A percentile compares a stretch with the other conserved stretches of the same genome.
Conservation (phyloP, 192 early-diverging fungal genomes). For the Rhizophagus clarus region DNA sequence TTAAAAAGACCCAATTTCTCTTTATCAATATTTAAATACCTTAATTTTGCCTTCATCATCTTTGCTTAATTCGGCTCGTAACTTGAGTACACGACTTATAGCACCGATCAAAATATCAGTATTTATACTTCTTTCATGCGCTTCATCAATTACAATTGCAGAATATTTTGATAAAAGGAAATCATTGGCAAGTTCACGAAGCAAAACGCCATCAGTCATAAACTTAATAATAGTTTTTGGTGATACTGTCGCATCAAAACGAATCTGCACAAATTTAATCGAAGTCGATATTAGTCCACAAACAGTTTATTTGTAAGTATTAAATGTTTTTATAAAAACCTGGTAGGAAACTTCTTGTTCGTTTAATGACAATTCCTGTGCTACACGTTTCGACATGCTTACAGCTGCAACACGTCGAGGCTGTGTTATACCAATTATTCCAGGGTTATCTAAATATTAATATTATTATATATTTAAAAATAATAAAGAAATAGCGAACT, state of each 20-base stretch:
- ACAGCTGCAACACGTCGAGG: slow-evolving; percentile 97
- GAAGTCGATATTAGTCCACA: slow-evolving; percentile 14
- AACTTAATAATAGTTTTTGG: slow-evolving; percentile 90
- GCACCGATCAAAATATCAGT: slow-evolving; percentile 99
- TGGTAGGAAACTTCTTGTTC: slow-evolving; percentile 77
- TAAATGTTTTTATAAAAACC: slow-evolving; percentile 23
- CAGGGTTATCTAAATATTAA: slow-evolving; percentile 68
- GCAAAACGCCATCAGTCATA: slow-evolving; percentile 99
- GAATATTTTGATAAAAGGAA: slow-evolving; percentile 92
- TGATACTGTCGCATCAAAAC: slow-evolving; percentile 86
- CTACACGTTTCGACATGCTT: slow-evolving; percentile 94
- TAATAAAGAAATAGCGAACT: background rate
- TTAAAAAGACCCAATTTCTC: background rate
- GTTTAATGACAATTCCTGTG: slow-evolving; percentile 80
- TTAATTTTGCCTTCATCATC: slow-evolving; percentile 53
- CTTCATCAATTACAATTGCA: slow-evolving; percentile 97
- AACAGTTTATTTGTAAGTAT: background rate
- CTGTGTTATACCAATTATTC: slow-evolving; percentile 97
- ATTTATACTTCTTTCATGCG: slow-evolving; percentile 96
- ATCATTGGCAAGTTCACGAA: slow-evolving; percentile 89
- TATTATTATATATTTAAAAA: too few relatives aligned
- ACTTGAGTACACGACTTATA: slow-evolving; percentile 82
- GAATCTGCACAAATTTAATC: slow-evolving; percentile 61
- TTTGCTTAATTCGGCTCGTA: slow-evolving; percentile 68
- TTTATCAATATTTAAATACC: slow-evolving; percentile 17